Evolutionary conservation across 306 rosid species (phyloP).

Genomic region (Rubus idaeus): DNA sequence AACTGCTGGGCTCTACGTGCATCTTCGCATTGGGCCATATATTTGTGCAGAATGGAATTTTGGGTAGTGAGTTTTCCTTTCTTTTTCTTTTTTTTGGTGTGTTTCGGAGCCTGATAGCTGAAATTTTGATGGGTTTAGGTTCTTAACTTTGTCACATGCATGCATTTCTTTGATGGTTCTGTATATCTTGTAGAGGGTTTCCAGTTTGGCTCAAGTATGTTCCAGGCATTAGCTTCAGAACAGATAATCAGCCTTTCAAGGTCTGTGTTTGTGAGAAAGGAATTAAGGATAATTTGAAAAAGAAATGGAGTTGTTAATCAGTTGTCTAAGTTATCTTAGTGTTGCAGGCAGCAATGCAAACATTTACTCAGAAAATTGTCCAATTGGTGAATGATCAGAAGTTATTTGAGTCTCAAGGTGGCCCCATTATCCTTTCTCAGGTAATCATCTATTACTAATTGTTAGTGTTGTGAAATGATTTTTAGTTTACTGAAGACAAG

Average conservation of each 20-base stretch:
- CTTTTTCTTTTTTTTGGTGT: constrained; percentile 15
- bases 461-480: background rate
- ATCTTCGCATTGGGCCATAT: constrained; percentile 89
- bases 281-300: constrained; percentile 4
- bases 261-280: constrained; percentile 12
- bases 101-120: constrained; percentile 23
- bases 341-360: constrained; percentile 62
- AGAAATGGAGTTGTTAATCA: too few species aligned
- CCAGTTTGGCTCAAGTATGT: constrained; percentile 76
- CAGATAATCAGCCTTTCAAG: constrained; percentile 72
- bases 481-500: background rate
- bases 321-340: background rate
- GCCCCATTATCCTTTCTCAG: constrained; percentile 79
- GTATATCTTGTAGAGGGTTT: constrained; percentile 41
- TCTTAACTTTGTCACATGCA: background rate
- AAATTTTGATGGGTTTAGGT: background rate
- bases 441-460: constrained; percentile 25
- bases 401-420: constrained; percentile 68
- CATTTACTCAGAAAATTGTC: constrained; percentile 59
- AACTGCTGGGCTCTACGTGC: constrained; percentile 67
- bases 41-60: constrained; percentile 84
- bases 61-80: constrained; percentile 45
- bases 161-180: background rate
- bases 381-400: constrained; percentile 62
- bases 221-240: constrained; percentile 69